Evolutionary conservation across 768 basidiomycete species (phyloP).

Genomic region (Leccinum incarnatum): DNA sequence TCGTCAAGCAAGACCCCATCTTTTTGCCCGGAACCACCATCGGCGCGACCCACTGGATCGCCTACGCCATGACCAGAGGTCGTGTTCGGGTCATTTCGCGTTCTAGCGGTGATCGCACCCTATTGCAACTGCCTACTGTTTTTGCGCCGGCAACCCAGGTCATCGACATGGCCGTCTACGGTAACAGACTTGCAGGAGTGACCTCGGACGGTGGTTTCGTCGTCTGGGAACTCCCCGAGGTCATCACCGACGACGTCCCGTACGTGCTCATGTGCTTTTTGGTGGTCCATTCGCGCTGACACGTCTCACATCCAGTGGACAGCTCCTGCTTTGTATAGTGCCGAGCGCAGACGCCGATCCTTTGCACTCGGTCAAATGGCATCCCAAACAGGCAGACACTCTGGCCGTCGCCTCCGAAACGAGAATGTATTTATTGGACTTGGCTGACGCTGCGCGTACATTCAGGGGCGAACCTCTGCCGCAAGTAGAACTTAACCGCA

Average conservation of each 20-base stretch:
- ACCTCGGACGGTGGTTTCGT: slow-evolving; percentile 89
- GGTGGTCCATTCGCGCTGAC: background rate
- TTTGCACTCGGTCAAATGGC: slow-evolving; percentile 85
- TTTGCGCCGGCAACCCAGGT: slow-evolving; percentile 66
- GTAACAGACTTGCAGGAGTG: slow-evolving; percentile 79
- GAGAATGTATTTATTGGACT: slow-evolving; percentile 73
- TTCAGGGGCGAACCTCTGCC: slow-evolving; percentile 65
- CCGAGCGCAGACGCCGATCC: slow-evolving; percentile 52
- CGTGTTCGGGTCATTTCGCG: slow-evolving; percentile 87
- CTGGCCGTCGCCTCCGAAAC: slow-evolving; percentile 81
- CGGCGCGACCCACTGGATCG: slow-evolving; percentile 89
- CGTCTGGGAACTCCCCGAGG: slow-evolving; percentile 81
- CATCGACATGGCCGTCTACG: slow-evolving; percentile 83
- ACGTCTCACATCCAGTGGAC: slow-evolving; percentile 45
- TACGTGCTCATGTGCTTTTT: slow-evolving; percentile 38
- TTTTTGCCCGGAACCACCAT: slow-evolving; percentile 87
- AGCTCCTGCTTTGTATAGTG: slow-evolving; percentile 68
- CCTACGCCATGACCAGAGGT: slow-evolving; percentile 90
- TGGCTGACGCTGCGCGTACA: slow-evolving; percentile 56
- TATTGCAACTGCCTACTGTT: slow-evolving; percentile 67
- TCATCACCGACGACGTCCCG: slow-evolving; percentile 86
- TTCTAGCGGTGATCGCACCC: slow-evolving; percentile 82
- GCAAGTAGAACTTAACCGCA: slow-evolving; percentile 65
- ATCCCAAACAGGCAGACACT: slow-evolving; percentile 76
- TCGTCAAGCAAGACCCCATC: slow-evolving; percentile 81